Evolutionary conservation across 306 rosid species (phyloP), one percentile per base, ranked within the genome.

Genomic region (Heteromeles arbutifolia): DNA sequence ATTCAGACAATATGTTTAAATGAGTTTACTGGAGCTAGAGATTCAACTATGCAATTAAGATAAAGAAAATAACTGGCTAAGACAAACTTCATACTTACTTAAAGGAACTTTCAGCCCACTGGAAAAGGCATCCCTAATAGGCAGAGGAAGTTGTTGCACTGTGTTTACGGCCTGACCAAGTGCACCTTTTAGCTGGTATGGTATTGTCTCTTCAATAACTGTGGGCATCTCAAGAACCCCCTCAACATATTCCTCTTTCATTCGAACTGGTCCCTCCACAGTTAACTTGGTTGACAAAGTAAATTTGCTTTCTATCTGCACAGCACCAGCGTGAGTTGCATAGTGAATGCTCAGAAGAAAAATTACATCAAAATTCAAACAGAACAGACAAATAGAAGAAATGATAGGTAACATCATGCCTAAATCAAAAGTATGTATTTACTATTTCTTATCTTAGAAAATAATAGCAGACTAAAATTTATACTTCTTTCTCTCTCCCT

Each of bases 231-330:
- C 97, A 25, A 92, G 74, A 83, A 84, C 69, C 81, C 96, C 97
- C 82, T 95, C 99, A 68, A 82, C 88, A 78, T 86, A 92, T 84
- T 92, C 97, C 90, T 92, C 99, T 84, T 87, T 95, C 92, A 95
- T 70, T 74, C 99, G 89, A 83, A 95, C 90, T 43, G 99, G 93
- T 24, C 99, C 99, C 85, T 95, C 99, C 70, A 95, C 93, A 41
- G 89, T 71, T 78, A 95, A 84, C 86, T 78, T 92, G 75, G 90
- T 84, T 73, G 91, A 86, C 75, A 95, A 85, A 74, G 73, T 71
- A 77, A 92, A 37, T 80, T 81, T 90, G 91, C 78, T 86, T 79
- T 95, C 97, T 53, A 95, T 86, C 99, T 95, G 87, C 87, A 82
- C 69, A 37, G 22, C 22, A 61, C 19, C 77, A 73, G 11, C 65